Conservation (phyloP, 495 filamentous ascomycete genomes). For the Rhypophila decipiens region DNA sequence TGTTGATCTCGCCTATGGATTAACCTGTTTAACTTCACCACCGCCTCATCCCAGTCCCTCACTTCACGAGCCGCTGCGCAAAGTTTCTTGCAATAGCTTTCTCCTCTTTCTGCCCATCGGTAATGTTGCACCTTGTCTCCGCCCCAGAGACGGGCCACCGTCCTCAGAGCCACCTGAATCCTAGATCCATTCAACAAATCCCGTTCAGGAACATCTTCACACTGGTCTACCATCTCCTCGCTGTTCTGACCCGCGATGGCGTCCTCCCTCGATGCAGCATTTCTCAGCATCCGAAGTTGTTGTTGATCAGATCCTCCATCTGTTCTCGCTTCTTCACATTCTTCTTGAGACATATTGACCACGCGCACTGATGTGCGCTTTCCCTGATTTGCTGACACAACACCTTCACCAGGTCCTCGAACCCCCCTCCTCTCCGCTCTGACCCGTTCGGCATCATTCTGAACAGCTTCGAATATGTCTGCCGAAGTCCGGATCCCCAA, state of each 20-base stretch:
- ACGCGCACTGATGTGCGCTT: neutral
- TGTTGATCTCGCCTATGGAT: neutral
- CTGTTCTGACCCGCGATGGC: neutral
- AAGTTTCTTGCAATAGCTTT: neutral
- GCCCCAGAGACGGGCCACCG: neutral
- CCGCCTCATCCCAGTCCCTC: neutral
- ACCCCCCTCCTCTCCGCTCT: neutral
- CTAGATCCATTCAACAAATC: neutral
- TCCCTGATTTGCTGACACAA: neutral
- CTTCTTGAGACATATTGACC: neutral
- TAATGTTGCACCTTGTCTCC: neutral
- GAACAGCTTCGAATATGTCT: neutral
- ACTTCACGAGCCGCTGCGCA: neutral
- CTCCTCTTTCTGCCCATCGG: neutral
- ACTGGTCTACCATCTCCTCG: neutral
- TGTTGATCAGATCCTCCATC: neutral
- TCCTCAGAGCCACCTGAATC: neutral
- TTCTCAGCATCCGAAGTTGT: neutral
- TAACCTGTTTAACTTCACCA: neutral
- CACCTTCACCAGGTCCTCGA: neutral
- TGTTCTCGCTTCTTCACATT: constrained; percentile 1
- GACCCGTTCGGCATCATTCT: neutral
- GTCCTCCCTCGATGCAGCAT: neutral
- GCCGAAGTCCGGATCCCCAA: neutral
- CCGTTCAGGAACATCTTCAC: neutral